Conservation (phyloP, 1,139 yeast genomes). For the Nakaseomyces delphensis region DNA sequence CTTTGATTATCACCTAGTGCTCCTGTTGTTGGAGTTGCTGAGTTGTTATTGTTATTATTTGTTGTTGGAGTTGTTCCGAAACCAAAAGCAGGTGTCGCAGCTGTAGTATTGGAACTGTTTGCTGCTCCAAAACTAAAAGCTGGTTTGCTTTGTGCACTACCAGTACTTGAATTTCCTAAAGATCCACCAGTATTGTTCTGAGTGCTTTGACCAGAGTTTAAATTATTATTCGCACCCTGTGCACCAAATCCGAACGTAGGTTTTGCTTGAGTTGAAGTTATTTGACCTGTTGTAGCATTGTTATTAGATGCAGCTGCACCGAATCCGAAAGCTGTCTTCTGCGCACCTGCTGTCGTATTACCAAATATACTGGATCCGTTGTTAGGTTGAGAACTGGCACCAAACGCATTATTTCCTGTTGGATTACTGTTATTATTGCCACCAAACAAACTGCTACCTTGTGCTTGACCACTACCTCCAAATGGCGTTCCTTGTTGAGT, state of each 20-base stretch:
- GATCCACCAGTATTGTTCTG: slow-evolving; percentile 1
- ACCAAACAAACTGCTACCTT: slow-evolving; percentile 1
- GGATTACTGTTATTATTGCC: background rate
- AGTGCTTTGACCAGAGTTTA: slow-evolving; percentile 7
- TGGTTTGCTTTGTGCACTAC: slow-evolving; percentile 17
- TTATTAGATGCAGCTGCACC: background rate
- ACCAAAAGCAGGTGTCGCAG: slow-evolving; percentile 2
- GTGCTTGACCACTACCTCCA: background rate
- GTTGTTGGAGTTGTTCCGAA: slow-evolving; percentile 2
- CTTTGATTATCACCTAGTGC: slow-evolving; percentile 14
- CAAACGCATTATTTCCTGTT: slow-evolving; percentile 1
- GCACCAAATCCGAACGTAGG: background rate
- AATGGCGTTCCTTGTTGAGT: slow-evolving; percentile 4
- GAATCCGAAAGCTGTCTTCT: slow-evolving; percentile 1
- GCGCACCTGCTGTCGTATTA: background rate
- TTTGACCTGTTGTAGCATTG: background rate
- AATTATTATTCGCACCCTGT: background rate
- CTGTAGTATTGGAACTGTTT: background rate
- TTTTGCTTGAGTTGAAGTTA: background rate
- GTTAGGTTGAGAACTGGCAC: background rate
- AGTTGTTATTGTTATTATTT: slow-evolving; percentile 1
- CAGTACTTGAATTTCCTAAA: background rate
- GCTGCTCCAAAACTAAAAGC: slow-evolving; percentile 25
- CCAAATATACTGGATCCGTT: background rate
- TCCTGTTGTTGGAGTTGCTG: slow-evolving; percentile 7